Evolutionary conservation across 1,284 basidiomycete genomes (phyloP).

Genomic region (Trichosporon coremiiforme): DNA sequence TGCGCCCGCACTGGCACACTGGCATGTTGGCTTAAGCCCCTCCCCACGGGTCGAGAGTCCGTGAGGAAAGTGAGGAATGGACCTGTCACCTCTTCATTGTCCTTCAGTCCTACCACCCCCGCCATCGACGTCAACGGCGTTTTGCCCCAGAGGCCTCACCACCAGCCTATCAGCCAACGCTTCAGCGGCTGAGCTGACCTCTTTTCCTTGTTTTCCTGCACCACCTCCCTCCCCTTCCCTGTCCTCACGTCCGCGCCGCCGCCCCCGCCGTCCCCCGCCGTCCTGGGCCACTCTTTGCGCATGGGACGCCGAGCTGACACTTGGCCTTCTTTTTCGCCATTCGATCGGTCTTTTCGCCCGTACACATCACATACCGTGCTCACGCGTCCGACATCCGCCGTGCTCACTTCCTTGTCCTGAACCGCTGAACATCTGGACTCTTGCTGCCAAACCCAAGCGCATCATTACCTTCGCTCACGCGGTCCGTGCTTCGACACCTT

Average conservation of each 20-base stretch:
- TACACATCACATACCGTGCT: neutral
- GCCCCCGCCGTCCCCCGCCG: slow-evolving; percentile 7
- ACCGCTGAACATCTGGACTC: slow-evolving; percentile 5
- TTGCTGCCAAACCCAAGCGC: neutral
- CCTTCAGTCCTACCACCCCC: neutral
- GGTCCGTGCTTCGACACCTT: neutral
- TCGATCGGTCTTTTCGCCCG: slow-evolving; percentile 9
- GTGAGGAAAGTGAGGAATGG: slow-evolving; percentile 11
- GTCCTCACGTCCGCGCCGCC: neutral
- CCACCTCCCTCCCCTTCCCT: neutral
- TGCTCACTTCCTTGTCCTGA: neutral
- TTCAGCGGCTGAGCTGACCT: neutral
- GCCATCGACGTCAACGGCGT: slow-evolving; percentile 15
- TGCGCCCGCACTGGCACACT: slow-evolving; percentile 2
- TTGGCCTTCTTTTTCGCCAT: slow-evolving; percentile 12
- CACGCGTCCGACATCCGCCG: neutral
- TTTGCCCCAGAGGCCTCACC: slow-evolving; percentile 4
- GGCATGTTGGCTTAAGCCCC: neutral
- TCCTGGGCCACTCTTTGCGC: neutral
- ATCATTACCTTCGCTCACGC: neutral
- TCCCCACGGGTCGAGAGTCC: neutral
- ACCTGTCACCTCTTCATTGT: slow-evolving; percentile 4
- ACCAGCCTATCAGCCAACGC: slow-evolving; percentile 16
- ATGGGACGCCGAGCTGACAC: slow-evolving; percentile 9
- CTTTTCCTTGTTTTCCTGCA: slow-evolving; percentile 5